These are phyloP conservation scores for Pseudonitzschia multistriata DNA, from an alignment of 108 stramenopile species.

Conservation along the genomic window DNA sequence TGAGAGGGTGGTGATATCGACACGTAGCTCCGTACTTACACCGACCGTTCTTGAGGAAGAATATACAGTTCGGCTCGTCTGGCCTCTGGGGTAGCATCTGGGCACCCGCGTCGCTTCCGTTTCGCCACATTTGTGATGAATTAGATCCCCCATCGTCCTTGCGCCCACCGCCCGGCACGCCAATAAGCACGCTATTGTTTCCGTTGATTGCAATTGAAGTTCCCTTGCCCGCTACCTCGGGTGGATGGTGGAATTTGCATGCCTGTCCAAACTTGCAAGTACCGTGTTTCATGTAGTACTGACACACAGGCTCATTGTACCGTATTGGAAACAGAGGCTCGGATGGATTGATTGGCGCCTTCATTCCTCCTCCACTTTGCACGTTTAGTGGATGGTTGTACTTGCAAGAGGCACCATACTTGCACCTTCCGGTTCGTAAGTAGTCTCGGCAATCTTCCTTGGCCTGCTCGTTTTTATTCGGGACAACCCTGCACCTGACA, in stretches of 20 bases:
- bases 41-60: constrained; percentile 82
- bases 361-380: constrained; percentile 83
- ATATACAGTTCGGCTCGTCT: constrained; percentile 86
- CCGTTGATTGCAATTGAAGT: constrained; percentile 1
- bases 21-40: constrained; percentile 92
- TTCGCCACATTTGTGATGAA: constrained; percentile 15
- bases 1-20: constrained; percentile 88
- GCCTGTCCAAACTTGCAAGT: constrained; percentile 92
- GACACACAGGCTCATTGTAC: constrained; percentile 82
- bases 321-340: constrained; percentile 86
- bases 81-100: constrained; percentile 77
- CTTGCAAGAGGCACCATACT: constrained; percentile 91
- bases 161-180: constrained; percentile 9
- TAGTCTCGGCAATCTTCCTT: constrained; percentile 84
- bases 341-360: constrained; percentile 60
- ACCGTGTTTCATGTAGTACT: constrained; percentile 90
- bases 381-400: constrained; percentile 88
- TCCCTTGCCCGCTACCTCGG: constrained; percentile 28
- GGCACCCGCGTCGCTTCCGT: constrained; percentile 24
- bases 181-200: background rate
- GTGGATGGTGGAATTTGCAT: constrained; percentile 90
- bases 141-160: constrained; percentile 22
- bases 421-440: constrained; percentile 88
- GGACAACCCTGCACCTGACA: constrained; percentile 2
- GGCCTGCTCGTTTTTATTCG: constrained; percentile 6